Percentiles rank a stretch among this genome's conserved stretches.
These are phyloP conservation scores for Pulveroboletus sp. DNA, from an alignment of 768 basidiomycete species.

Conservation along the genomic window DNA sequence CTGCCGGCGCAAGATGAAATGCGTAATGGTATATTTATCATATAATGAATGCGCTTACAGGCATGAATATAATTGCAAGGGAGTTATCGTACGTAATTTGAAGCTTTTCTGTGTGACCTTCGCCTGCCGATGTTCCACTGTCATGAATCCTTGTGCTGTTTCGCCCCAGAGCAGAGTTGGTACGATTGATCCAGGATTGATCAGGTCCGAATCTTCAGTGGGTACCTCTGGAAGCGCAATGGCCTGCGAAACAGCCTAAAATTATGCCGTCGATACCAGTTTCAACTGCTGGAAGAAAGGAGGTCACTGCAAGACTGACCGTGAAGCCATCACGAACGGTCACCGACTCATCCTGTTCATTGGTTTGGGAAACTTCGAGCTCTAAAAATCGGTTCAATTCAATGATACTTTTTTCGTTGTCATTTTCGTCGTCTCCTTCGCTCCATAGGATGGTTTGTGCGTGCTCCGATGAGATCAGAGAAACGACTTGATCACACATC, in stretches of 20 bases:
- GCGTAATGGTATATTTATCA: too few species aligned
- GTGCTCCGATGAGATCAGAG: slow-evolving; percentile 49
- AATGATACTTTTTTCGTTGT: slow-evolving; percentile 24
- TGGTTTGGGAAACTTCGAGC: slow-evolving; percentile 53
- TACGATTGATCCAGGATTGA: slow-evolving; percentile 4
- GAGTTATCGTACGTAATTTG: not conserved
- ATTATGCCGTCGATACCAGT: not conserved
- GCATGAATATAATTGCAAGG: slow-evolving; percentile 10
- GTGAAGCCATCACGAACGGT: slow-evolving; percentile 42
- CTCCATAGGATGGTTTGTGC: slow-evolving; percentile 44
- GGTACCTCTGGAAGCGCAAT: slow-evolving; percentile 10
- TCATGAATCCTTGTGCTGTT: slow-evolving; percentile 40
- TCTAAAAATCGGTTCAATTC: slow-evolving; percentile 47
- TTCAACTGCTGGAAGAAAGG: not conserved
- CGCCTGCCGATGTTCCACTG: slow-evolving; percentile 22
- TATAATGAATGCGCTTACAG: slow-evolving; percentile 20
- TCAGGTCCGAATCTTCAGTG: slow-evolving; percentile 2
- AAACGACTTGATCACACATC: slow-evolving; percentile 53
- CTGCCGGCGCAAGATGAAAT: slow-evolving; percentile 9
- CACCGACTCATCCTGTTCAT: slow-evolving; percentile 54
- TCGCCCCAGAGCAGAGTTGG: slow-evolving; percentile 40
- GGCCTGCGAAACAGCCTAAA: slow-evolving; percentile 10
- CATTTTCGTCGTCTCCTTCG: slow-evolving; percentile 28
- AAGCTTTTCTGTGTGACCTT: not conserved
- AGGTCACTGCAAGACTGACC: slow-evolving; percentile 25